Conservation (phyloP, 2,329 filamentous ascomycete genomes). For the Fusarium virguliforme region DNA sequence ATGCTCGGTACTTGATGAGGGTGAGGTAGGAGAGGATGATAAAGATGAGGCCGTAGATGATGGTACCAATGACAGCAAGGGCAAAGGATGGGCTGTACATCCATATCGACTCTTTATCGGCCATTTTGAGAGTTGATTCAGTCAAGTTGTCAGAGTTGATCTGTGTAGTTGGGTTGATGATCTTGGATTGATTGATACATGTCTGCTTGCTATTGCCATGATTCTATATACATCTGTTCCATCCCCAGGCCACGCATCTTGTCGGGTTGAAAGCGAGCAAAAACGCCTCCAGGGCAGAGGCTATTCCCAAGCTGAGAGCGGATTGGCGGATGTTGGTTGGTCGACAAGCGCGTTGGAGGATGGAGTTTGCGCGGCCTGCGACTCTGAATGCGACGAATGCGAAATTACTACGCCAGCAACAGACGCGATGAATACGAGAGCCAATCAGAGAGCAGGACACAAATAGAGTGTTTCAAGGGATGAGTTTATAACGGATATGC, state of each 20-base stretch:
- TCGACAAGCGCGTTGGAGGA: too few relatives aligned
- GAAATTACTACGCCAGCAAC: conserved; percentile 22
- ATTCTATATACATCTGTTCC: conserved; percentile 22
- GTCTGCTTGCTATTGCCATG: neutral
- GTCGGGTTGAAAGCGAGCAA: conserved; percentile 42
- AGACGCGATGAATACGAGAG: conserved; percentile 21
- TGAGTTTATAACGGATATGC: conserved; percentile 12
- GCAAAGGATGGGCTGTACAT: conserved; percentile 63
- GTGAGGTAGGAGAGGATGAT: conserved; percentile 59
- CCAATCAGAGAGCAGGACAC: conserved; percentile 29
- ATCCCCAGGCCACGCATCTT: conserved; percentile 25
- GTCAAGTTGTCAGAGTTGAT: neutral
- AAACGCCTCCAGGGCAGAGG: conserved; percentile 17
- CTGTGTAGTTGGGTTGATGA: neutral
- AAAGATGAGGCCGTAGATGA: conserved; percentile 60
- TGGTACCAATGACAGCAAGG: conserved; percentile 60
- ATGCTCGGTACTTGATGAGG: conserved; percentile 59
- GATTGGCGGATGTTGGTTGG: conserved; percentile 28
- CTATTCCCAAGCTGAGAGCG: neutral
- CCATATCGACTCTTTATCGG: conserved; percentile 56
- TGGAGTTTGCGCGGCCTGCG: conserved; percentile 8
- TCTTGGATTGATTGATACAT: neutral
- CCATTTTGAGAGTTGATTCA: conserved; percentile 41
- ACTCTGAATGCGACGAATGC: conserved; percentile 39
- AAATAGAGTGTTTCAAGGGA: neutral